Conservation (phyloP, 176 grass and related monocot species). For the Calamus simplicifolius region DNA sequence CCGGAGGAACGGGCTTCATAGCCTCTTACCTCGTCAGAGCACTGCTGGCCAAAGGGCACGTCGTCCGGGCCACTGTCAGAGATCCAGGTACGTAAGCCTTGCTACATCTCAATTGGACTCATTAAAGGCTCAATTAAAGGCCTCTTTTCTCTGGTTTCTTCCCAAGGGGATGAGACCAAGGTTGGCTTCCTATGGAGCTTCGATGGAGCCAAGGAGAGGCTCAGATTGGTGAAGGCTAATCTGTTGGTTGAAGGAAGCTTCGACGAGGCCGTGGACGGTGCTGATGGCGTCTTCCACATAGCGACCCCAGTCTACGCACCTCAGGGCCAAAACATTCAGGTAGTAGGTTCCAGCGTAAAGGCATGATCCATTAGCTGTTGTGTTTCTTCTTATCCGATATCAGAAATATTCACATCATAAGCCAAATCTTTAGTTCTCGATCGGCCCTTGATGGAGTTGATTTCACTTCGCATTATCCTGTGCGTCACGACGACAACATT, state of each 20-base stretch:
- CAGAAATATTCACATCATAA: too few relatives aligned
- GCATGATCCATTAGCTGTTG: too few relatives aligned
- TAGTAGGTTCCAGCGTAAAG: neutral
- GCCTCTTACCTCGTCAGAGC: conserved; percentile 50
- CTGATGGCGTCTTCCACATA: conserved; percentile 79
- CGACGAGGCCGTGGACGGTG: conserved; percentile 46
- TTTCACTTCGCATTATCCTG: too few relatives aligned
- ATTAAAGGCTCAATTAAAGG: neutral
- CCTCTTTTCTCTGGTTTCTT: neutral
- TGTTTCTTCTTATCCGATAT: too few relatives aligned
- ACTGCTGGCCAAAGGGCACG: conserved; percentile 50
- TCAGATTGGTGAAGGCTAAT: conserved; percentile 52
- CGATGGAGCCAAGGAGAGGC: conserved; percentile 52
- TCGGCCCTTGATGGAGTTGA: too few relatives aligned
- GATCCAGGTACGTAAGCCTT: conserved; percentile 32
- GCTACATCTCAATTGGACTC: neutral
- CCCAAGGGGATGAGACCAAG: conserved; percentile 40
- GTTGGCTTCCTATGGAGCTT: conserved; percentile 69
- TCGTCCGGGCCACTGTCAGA: conserved; percentile 59
- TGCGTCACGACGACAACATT: too few relatives aligned
- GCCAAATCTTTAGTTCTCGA: too few relatives aligned
- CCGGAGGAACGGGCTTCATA: conserved; percentile 70
- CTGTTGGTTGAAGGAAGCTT: conserved; percentile 67
- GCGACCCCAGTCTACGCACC: conserved; percentile 45
- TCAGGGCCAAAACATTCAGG: conserved; percentile 38